Conservation (phyloP, 1,284 basidiomycete species). For the Malassezia yamatoensis region DNA sequence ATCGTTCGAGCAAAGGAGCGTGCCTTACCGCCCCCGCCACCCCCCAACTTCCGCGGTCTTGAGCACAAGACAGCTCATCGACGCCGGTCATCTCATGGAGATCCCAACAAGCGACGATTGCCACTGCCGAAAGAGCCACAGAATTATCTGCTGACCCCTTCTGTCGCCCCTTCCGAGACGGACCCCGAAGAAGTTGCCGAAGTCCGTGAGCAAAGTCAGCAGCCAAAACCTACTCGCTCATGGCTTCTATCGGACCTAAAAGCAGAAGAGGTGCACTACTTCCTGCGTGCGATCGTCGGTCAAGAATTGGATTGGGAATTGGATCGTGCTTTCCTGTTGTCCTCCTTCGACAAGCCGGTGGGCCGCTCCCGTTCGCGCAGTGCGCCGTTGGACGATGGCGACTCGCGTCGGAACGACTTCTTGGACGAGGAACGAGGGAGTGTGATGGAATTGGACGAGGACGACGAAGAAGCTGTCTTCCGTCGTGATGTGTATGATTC, state of each 20-base stretch:
- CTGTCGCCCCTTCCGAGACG: conserved; percentile 14
- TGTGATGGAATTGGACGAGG: conserved; percentile 22
- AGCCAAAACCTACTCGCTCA: neutral
- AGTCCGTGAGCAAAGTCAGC: neutral
- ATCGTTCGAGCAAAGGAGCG: too few relatives aligned
- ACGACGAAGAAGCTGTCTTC: conserved; percentile 40
- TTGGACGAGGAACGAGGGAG: conserved; percentile 17
- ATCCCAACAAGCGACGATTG: neutral
- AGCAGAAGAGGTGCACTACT: conserved; percentile 36
- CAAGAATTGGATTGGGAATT: conserved; percentile 39
- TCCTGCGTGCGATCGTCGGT: conserved; percentile 30
- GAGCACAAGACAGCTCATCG: conserved; percentile 9
- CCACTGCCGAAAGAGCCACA: conserved; percentile 1
- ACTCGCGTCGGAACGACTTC: conserved; percentile 35
- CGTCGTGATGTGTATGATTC: conserved; percentile 28
- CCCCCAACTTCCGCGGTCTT: conserved; percentile 8
- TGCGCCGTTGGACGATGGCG: conserved; percentile 20
- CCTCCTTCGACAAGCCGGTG: conserved; percentile 28
- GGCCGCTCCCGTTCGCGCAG: neutral
- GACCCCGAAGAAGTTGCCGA: conserved; percentile 2
- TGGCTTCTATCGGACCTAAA: conserved; percentile 32
- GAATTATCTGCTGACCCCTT: conserved; percentile 16
- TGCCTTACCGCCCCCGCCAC: too few relatives aligned
- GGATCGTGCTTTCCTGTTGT: conserved; percentile 34
- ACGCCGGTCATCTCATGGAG: neutral